A percentile compares a stretch with the other conserved stretches of the same genome.
Evolutionary conservation across 176 grass and related monocot genomes (phyloP).

Genomic region (Neostapfia colusana): DNA sequence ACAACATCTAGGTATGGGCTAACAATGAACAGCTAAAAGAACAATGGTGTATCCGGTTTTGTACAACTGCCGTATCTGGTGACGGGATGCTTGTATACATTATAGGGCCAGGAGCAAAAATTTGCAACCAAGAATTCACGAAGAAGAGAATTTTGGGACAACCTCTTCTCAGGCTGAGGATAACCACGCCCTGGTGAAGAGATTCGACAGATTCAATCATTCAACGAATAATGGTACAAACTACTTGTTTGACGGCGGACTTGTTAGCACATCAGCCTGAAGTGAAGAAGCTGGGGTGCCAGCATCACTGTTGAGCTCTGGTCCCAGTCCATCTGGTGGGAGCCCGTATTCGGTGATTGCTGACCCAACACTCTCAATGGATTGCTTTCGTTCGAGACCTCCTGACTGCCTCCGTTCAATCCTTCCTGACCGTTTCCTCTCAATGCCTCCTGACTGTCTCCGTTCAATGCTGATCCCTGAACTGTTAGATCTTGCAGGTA

Average conservation of each 20-base stretch:
- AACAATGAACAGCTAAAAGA: conserved; percentile 18
- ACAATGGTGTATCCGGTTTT: not conserved
- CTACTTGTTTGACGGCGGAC: conserved; percentile 18
- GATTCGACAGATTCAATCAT: not conserved
- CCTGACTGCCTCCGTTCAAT: conserved; percentile 51
- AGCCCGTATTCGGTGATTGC: conserved; percentile 20
- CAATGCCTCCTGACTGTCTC: conserved; percentile 45
- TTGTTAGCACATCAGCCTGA: not conserved
- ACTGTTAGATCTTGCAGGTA: conserved; percentile 50
- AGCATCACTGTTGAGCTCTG: not conserved
- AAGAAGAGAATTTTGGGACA: not conserved
- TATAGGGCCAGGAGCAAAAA: conserved; percentile 12
- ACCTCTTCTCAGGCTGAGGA: not conserved
- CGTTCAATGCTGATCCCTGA: conserved; percentile 44
- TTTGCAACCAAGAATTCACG: not conserved
- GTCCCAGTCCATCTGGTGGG: conserved; percentile 33
- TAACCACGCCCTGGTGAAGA: not conserved
- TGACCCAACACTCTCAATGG: conserved; percentile 22
- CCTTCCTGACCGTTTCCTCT: conserved; percentile 16
- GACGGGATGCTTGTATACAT: conserved; percentile 43
- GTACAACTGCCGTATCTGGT: conserved; percentile 23
- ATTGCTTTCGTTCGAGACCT: conserved; percentile 51
- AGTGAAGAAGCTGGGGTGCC: not conserved
- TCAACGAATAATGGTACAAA: not conserved
- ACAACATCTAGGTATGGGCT: conserved; percentile 41